Base-by-base conservation (phyloP, 2,329 filamentous ascomycete species). In the Geosmithia morbida region DNA sequence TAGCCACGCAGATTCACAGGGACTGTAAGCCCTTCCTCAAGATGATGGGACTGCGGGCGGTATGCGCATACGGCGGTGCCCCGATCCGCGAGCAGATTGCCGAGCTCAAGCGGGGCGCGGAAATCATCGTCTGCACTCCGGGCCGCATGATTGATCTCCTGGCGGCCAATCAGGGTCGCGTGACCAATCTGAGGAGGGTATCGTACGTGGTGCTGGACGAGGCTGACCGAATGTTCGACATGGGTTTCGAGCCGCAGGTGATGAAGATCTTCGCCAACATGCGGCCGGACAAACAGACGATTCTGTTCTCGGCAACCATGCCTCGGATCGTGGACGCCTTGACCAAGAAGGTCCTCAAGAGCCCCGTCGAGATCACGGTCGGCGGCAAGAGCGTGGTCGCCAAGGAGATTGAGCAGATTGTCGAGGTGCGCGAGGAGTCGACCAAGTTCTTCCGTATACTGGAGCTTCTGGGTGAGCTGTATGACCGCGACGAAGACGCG, bases 221-320 rank as follows among this genome's bases (percentile, higher is more conserved):
- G 66, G 92, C 92, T 44, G 92, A 98, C 65, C 84, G 92, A 51
- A 97, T 98, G 92, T 96, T 97, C 61, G 92, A 98, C 62, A 97
- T 98, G 92, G 92, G 92, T 14, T 98, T 98, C 59, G 90, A 95
- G 65, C 90, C 92, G 2, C 92, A 98, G 63, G 89, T 98, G 47
- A 92, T 92, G 79, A 96, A 94, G 64, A 92, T 98, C 49, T 81
- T 97, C 60, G 80, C 81, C 54, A 95, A 92, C 57, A 85, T 95
- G 61, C 83, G 92, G 44, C 89, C 92, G 1, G 86, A 96, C 61
- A 82, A 86, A 46, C 92, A 98, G 61, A 95, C 88, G 1, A 88
- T 97, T 46, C 74, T 97, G 20, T 98, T 97, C 63, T 97, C 92
- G 0, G 92, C 92, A 3, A 98, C 92, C 0, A 95, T 97, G 72